Evolutionary conservation across 768 basidiomycete genomes (phyloP).

Genomic region (Mycena capillaripes): DNA sequence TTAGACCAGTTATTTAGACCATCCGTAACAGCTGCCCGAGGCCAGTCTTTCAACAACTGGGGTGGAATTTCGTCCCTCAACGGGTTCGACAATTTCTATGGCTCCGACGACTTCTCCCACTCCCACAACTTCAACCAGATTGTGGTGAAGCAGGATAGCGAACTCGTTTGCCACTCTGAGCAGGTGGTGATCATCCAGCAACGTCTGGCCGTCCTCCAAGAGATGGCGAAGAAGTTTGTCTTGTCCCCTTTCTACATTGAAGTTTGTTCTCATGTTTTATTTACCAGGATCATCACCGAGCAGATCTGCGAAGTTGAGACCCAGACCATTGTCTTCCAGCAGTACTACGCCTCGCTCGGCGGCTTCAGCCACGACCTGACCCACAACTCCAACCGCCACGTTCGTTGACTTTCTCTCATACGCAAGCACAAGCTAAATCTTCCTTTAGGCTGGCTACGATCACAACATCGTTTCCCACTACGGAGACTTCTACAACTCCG

Average conservation of each 20-base stretch:
- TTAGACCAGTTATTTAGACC: not conserved
- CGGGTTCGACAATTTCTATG: slow-evolving; percentile 63
- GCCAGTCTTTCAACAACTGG: slow-evolving; percentile 38
- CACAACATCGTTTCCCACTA: slow-evolving; percentile 51
- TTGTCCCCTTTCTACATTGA: not conserved
- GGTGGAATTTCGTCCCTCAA: slow-evolving; percentile 37
- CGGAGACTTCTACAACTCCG: slow-evolving; percentile 49
- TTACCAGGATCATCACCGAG: slow-evolving; percentile 58
- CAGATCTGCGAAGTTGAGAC: slow-evolving; percentile 66
- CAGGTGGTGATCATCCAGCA: slow-evolving; percentile 60
- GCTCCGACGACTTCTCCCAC: slow-evolving; percentile 59
- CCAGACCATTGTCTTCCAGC: slow-evolving; percentile 60
- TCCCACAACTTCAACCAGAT: slow-evolving; percentile 47
- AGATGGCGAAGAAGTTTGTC: slow-evolving; percentile 61
- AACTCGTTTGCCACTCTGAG: slow-evolving; percentile 57
- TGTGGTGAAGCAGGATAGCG: slow-evolving; percentile 51
- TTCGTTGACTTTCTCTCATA: not conserved
- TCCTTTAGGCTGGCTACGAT: slow-evolving; percentile 54
- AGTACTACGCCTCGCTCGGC: slow-evolving; percentile 56
- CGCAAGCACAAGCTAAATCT: not conserved
- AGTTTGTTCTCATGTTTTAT: not conserved
- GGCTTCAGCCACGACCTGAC: slow-evolving; percentile 58
- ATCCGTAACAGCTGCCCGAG: slow-evolving; percentile 31
- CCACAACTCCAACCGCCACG: slow-evolving; percentile 46
- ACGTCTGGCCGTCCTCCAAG: slow-evolving; percentile 59